Evolutionary conservation across 1,284 basidiomycete species (phyloP), one percentile per base, ranked within the genome.

Genomic region (Cutaneotrichosporon spelunceum): DNA sequence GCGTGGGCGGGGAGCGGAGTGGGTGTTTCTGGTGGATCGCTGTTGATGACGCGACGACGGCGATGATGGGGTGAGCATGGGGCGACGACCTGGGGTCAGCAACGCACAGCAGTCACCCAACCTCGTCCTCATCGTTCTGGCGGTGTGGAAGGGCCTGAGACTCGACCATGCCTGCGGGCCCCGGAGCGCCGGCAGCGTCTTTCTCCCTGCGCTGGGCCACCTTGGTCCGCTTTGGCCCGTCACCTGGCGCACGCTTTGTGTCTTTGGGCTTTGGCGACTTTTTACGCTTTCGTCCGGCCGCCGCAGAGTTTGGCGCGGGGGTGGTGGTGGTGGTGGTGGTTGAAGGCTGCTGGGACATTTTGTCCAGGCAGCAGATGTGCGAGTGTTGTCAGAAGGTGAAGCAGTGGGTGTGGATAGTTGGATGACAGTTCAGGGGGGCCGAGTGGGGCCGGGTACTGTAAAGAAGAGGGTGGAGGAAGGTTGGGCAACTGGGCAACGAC

Each of bases 261-360:
- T 53, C 52, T 42, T 53, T 36, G 9, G 52, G 29, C 30, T 53
- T 53, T 11, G 52, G 52, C 16, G 50, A 52, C 50, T 52, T 52
- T 16, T 53, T 53, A 34, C 52, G 52, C 14, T 53, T 53, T 5
- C 52, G 52, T 42, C 39, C 39, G 19, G 39, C 4, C 5, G 39
- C 39, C 3, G 2, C n/a, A 19, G 16, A n/a, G 19, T 16, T 42
- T n/a, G 39, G n/a, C 27, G 29, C 50, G 27, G 27, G n/a, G n/a
- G 8, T 10, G 16, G 47, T 27, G 47, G 26, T 19, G 14, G 21
- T 29, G 16, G 27, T 29, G 29, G 29, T 24, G 30, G 50, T 9
- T 36, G 27, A 21, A 50, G 26, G 13, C 26, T 50, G 48, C 48
- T 50, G 48, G 26, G 48, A 50, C 48, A 50, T 50, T n/a, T n/a